Evolutionary conservation across 805 yeast species (phyloP).

Genomic region (Metschnikowia vanudenii): DNA sequence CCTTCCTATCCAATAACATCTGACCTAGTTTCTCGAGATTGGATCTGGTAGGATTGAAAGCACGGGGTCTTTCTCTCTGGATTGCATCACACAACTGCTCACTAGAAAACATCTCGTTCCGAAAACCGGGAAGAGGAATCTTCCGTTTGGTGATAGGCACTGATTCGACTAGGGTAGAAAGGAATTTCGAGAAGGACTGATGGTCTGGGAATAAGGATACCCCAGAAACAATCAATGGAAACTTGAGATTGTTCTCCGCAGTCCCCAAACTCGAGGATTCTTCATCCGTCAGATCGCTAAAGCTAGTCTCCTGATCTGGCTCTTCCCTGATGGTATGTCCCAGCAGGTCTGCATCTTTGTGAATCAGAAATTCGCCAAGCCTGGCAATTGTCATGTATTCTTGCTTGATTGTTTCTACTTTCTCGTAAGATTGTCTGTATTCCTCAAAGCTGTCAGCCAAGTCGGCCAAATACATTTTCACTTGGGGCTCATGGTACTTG

Average conservation of each 20-base stretch:
- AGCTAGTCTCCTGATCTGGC: background rate
- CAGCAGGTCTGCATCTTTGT: background rate
- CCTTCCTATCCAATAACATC: slow-evolving; percentile 32
- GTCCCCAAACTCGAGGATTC: background rate
- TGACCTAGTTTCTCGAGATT: slow-evolving; percentile 44
- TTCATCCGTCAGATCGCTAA: background rate
- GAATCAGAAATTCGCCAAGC: slow-evolving; percentile 29
- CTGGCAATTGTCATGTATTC: slow-evolving; percentile 32
- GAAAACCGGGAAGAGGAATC: slow-evolving; percentile 41
- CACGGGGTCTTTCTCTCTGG: slow-evolving; percentile 26
- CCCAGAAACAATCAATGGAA: slow-evolving; percentile 36
- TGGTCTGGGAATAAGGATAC: slow-evolving; percentile 16
- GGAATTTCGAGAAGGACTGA: slow-evolving; percentile 23
- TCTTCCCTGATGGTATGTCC: background rate
- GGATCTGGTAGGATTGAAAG: slow-evolving; percentile 35
- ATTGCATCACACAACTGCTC: slow-evolving; percentile 35
- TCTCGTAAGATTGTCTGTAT: slow-evolving; percentile 25
- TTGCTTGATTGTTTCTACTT: slow-evolving; percentile 29
- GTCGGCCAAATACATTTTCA: slow-evolving; percentile 23
- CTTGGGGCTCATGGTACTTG: slow-evolving; percentile 36
- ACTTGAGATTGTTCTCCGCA: slow-evolving; percentile 16
- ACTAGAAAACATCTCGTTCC: slow-evolving; percentile 39
- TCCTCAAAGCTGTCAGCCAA: slow-evolving; percentile 25
- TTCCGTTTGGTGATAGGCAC: slow-evolving; percentile 31
- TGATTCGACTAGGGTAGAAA: slow-evolving; percentile 22